Evolutionary conservation across 768 basidiomycete genomes (phyloP).

Genomic region (Pholiota molesta): DNA sequence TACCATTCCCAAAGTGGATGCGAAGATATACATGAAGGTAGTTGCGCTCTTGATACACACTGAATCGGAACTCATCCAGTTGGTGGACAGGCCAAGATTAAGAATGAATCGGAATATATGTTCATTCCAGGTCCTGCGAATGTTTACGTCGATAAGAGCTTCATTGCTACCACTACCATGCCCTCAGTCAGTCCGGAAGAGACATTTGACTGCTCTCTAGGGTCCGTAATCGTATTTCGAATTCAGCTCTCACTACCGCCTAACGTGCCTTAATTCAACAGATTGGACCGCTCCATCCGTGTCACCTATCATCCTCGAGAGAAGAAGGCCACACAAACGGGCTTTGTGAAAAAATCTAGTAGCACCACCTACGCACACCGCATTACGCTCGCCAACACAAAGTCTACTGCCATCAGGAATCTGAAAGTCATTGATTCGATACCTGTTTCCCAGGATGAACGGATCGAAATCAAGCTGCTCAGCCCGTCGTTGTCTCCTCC

Average conservation of each 20-base stretch:
- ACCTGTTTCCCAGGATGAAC: conserved; percentile 39
- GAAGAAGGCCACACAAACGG: conserved; percentile 35
- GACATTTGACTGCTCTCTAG: conserved; percentile 41
- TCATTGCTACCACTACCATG: conserved; percentile 44
- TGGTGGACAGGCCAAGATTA: conserved; percentile 40
- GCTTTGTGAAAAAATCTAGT: conserved; percentile 36
- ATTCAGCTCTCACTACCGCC: conserved; percentile 22
- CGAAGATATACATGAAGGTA: conserved; percentile 32
- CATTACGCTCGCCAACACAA: conserved; percentile 41
- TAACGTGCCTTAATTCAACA: conserved; percentile 26
- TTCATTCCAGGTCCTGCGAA: conserved; percentile 47
- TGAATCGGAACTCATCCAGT: not conserved
- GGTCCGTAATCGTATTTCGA: conserved; percentile 29
- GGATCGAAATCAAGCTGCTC: conserved; percentile 27
- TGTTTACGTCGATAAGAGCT: conserved; percentile 55
- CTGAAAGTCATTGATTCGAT: conserved; percentile 41
- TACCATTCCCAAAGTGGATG: conserved; percentile 33
- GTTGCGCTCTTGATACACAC: not conserved
- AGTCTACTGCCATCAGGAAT: conserved; percentile 25
- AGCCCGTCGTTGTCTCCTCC: not conserved
- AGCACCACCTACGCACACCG: conserved; percentile 34
- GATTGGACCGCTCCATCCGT: conserved; percentile 41
- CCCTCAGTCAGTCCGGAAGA: conserved; percentile 39
- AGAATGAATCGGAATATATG: conserved; percentile 52
- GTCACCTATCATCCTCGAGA: conserved; percentile 39